Base-by-base conservation (phyloP, 148 eudicot genomes). In the Vaccinium macrocarpon region DNA sequence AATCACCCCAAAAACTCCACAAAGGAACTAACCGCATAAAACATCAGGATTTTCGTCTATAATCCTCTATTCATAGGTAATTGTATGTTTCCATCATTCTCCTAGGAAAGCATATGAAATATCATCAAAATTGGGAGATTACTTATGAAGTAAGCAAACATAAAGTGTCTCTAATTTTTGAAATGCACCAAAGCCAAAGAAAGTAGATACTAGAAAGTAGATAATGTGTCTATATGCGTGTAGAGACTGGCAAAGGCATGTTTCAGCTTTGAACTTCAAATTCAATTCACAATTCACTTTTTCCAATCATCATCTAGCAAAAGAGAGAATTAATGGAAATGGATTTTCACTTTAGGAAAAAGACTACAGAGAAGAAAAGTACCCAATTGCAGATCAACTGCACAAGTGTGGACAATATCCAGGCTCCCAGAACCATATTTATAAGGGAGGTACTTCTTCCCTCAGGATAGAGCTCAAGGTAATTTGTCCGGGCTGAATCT, bases 321-420 rank as follows among this genome's bases (percentile, higher is more conserved):
- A 38, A 38, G 42, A 48, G 49, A 18, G 42, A 23, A 48, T 4
- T 2, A 23, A 11, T 16, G 51, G 0, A 7, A 64, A 7, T 14
- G 25, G 25, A 27, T 13, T 11, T 27, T 10, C 16, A 35, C 49
- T 5, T 10, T 51, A 64, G 27, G 70, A 50, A 62, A 62, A 18
- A 74, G 11, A 83, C 32, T 53, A 53, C 66, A 16, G 6, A 4
- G 4, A 64, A 84, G 73, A 76, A 49, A 27, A 49, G 25, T 89
- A 93, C 96, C 92, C 61, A 93, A 87, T 68, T 89, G 90, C 78
- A 94, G 89, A 70, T 90, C 94, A 32, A 59, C 29, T 12, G 82
- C 90, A 53, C 87, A 83, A 70, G 86, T 84, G 68, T 82, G 80
- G 64, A 75, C 90, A 29, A 32, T 81, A 25, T 92, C 92, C 8